Evolutionary conservation across 208 protist genomes (phyloP).

Genomic region (Naegleria gruberi): DNA sequence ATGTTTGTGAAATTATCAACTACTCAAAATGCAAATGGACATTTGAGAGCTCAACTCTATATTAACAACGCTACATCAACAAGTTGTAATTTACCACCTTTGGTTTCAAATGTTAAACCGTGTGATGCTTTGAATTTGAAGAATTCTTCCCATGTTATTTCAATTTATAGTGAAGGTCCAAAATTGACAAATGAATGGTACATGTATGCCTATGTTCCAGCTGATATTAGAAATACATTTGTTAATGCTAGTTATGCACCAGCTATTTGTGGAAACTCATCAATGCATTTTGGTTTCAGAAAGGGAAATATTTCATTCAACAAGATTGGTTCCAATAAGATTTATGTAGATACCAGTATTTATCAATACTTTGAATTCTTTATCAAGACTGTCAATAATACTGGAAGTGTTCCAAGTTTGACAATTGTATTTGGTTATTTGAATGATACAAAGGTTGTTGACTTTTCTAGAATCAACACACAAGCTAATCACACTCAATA

Average conservation of each 20-base stretch:
- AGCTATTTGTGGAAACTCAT: background rate
- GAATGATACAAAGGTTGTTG: no score
- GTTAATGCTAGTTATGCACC: background rate
- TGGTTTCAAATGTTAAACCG: background rate
- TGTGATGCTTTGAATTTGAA: background rate
- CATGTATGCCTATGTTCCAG: background rate
- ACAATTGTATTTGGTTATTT: background rate
- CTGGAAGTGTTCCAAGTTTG: no score
- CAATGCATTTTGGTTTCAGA: background rate
- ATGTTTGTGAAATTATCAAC: background rate
- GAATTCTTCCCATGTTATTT: background rate
- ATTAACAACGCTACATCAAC: background rate
- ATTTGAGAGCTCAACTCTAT: background rate
- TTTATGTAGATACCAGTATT: background rate
- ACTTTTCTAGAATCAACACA: background rate
- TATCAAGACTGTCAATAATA: background rate
- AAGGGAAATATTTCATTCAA: background rate
- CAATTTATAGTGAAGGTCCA: background rate
- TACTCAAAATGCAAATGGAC: background rate
- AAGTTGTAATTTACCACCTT: background rate
- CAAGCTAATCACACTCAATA: background rate
- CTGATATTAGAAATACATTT: background rate
- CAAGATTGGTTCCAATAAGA: background rate
- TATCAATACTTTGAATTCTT: conserved; percentile 11
- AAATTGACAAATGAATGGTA: background rate